Evolutionary conservation across 1,139 yeast species (phyloP).

Genomic region (Tardiomyces blankii): DNA sequence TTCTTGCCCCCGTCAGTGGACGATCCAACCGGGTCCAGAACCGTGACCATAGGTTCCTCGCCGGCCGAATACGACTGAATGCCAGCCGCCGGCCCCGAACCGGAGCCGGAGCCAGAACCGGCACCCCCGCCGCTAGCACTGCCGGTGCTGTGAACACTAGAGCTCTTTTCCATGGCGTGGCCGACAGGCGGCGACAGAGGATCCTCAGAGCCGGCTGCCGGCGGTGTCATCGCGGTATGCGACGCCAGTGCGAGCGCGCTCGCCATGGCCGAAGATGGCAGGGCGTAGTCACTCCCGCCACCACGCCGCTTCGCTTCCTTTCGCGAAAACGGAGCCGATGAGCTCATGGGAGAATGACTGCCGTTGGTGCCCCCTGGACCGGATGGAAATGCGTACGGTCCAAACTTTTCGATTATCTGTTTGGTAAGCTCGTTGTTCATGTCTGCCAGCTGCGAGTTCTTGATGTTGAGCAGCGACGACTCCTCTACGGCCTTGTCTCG

Average conservation of each 20-base stretch:
- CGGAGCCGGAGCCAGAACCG: neutral
- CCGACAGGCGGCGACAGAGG: neutral
- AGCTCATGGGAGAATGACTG: neutral
- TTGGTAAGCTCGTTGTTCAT: conserved; percentile 27
- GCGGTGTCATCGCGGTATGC: neutral
- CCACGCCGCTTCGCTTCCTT: neutral
- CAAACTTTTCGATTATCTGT: conserved; percentile 27
- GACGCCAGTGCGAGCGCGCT: neutral
- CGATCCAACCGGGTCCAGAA: conserved; percentile 17
- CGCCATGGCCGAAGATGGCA: neutral
- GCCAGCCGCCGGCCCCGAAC: too few relatives aligned
- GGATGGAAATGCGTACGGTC: conserved; percentile 10
- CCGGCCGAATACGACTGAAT: conserved; percentile 1
- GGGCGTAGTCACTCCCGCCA: neutral
- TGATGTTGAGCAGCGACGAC: conserved; percentile 21
- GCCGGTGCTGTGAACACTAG: neutral
- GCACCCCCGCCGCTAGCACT: neutral
- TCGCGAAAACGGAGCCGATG: neutral
- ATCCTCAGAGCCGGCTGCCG: neutral
- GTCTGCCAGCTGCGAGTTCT: conserved; percentile 27
- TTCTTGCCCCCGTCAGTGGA: conserved; percentile 14
- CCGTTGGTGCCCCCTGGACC: neutral
- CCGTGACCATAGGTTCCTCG: conserved; percentile 24
- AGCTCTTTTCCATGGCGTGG: neutral
- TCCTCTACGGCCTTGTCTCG: conserved; percentile 25